Percentiles rank a stretch among this genome's conserved stretches.
phyloP scores from a whole-genome alignment of 305 asterid species.

The Solanum hybrid region DNA sequence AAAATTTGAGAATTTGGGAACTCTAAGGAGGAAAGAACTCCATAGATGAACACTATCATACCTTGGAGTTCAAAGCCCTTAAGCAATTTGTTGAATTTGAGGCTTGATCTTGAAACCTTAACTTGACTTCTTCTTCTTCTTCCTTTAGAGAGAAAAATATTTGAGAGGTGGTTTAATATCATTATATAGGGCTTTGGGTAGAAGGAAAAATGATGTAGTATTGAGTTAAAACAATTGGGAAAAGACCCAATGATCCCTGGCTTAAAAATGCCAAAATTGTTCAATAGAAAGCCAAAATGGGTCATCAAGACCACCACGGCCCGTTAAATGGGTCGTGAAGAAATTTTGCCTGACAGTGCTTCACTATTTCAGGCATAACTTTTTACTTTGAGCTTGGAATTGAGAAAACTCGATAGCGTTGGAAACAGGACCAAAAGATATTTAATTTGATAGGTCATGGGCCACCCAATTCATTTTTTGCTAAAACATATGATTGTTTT shows the following conservation, averaged over 20 bases:
- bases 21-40: not conserved
- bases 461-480: not conserved
- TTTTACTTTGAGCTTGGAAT: not conserved
- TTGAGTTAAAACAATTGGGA: not conserved
- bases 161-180: not conserved
- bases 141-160: not conserved
- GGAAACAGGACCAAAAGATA: not conserved
- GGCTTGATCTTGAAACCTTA: not conserved
- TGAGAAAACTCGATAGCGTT: not conserved
- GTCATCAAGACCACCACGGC: not conserved
- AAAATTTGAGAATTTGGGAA: not conserved
- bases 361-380: not conserved
- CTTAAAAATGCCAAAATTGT: not conserved
- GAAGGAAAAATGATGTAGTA: not conserved
- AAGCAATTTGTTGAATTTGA: not conserved
- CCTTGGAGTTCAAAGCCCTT: not conserved
- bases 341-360: not conserved
- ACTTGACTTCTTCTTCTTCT: not conserved
- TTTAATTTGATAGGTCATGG: not conserved
- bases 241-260: not conserved
- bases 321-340: not conserved
- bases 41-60: not conserved
- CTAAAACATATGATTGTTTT: not conserved
- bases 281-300: not conserved
- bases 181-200: not conserved